Base-by-base conservation (phyloP, 2,329 filamentous ascomycete genomes). In the Botrytis paeoniae region DNA sequence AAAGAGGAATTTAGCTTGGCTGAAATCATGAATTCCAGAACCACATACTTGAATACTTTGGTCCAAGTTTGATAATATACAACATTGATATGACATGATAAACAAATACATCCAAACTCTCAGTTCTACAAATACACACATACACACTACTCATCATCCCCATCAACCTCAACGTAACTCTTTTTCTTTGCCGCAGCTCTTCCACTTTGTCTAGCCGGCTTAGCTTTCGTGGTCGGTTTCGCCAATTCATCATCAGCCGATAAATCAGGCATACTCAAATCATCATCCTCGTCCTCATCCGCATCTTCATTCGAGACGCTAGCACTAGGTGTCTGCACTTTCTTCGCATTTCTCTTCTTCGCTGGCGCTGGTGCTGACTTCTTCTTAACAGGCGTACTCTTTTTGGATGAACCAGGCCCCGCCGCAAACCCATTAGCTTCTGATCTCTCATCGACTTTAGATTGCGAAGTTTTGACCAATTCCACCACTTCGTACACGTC, bases 221-320 rank as follows among this genome's bases (percentile, higher is more conserved):
- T 63, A 35, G 73, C 62, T 48, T 45, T 57, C 16, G 59, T 73
- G 16, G 45, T 35, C 12, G 22, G 61, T 65, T 63, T 73, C 18
- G 29, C n/a, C 32, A 63, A 43, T 51, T 48, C 61, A 22, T 76
- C 73, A 54, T 75, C 79, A 62, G 81, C 80, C 61, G 81, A 83
- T 59, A 85, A 76, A 72, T 84, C 83, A 73, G 82, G 81, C 75
- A 84, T 81, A 69, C 79, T 79, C 60, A 78, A 74, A 68, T 81
- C 81, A 22, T 80, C 80, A 20, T 78, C 78, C 29, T 79, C 79
- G 25, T 77, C 78, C 29, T 51, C 63, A 16, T 60, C 57, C 59
- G 1, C 48, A 32, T 82, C 80, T 25, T 69, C 70, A 20, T 71
- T 64, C 25, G 35, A 41, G n/a, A 41, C 62, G 5, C 60, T 66